phyloP scores from a whole-genome alignment of 2,329 filamentous ascomycete species.

The Paraphaeosphaeria sporulosa region DNA sequence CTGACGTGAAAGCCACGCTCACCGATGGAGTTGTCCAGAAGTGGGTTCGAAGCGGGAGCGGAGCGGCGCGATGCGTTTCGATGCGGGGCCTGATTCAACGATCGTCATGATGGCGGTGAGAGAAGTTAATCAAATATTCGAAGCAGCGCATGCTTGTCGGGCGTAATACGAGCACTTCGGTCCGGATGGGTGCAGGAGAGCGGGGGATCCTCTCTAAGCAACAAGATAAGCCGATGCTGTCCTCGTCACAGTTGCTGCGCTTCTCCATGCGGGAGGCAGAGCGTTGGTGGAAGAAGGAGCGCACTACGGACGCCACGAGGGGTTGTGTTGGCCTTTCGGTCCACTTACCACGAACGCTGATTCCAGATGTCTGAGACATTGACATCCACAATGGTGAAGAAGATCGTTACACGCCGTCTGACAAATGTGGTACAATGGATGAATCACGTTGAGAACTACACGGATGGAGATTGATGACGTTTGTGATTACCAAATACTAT shows the following conservation, averaged over 20 bases:
- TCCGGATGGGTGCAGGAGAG: neutral
- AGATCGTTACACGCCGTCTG: neutral
- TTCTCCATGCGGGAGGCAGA: neutral
- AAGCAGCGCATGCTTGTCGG: neutral
- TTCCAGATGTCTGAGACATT: neutral
- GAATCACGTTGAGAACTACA: neutral
- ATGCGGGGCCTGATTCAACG: neutral
- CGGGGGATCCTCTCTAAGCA: neutral
- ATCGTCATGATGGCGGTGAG: slow-evolving; percentile 1
- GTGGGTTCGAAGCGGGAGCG: slow-evolving; percentile 21
- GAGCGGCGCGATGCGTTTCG: slow-evolving; percentile 22
- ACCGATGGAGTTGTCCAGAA: neutral
- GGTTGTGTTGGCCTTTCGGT: neutral
- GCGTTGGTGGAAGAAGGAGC: slow-evolving; percentile 5
- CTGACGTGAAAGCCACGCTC: slow-evolving; percentile 7
- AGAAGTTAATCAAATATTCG: neutral
- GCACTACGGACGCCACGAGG: slow-evolving; percentile 4
- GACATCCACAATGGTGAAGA: neutral
- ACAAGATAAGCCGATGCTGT: slow-evolving; percentile 7
- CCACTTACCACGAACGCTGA: slow-evolving; percentile 1
- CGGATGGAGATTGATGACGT: slow-evolving; percentile 1
- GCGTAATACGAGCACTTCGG: neutral
- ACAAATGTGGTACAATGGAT: neutral
- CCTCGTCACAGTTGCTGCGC: neutral
- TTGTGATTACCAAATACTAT: slow-evolving; percentile 16